Evolutionary conservation across 1,284 basidiomycete genomes (phyloP), one percentile per base, ranked within the genome.

Genomic region (Marasmius oreades): DNA sequence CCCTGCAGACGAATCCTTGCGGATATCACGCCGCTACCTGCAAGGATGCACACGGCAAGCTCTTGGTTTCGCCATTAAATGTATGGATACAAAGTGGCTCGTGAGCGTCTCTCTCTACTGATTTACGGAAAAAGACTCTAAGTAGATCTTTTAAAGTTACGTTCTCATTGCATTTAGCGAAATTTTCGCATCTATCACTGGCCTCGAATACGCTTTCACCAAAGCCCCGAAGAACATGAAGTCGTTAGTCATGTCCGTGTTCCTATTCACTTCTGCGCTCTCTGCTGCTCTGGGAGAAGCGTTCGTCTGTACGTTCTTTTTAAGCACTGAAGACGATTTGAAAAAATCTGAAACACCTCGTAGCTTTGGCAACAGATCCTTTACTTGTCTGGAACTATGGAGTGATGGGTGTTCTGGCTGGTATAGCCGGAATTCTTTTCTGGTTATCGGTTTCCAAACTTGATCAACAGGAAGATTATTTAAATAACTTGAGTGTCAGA

Each of bases 181-280:
- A 74, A 92, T 95, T 67, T 81, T 95, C 55, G 90, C 92, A 0
- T 90, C 88, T 6, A 92, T 95, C 71, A 93, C 92, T 0, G 86
- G 86, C 7, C 76, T 90, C 61, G 93, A 95, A 70, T 93, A 93
- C 67, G 93, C 92, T n/a, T 93, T 90, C 76, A 92, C 88, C 58
- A 93, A 92, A 68, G 86, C 88, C 8, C 88, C 90, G 14, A 84
- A 77, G 72, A 90, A 89, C 70, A 91, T 92, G 90, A 81, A 82
- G 18, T 88, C 85, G 44, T 78, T 92, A 58, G 86, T 92, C 58
- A 90, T 89, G 85, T 73, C 81, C 42, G 62, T 87, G 28, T 90
- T 84, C 76, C 73, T 93, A 44, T 92, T 93, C 75, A 86, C 72
- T 68, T 79, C 69, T 31, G 88, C 90, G n/a, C 55, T 92, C 52